Conservation (phyloP, 2,329 filamentous ascomycete species). For the Huntiella omanensis region DNA sequence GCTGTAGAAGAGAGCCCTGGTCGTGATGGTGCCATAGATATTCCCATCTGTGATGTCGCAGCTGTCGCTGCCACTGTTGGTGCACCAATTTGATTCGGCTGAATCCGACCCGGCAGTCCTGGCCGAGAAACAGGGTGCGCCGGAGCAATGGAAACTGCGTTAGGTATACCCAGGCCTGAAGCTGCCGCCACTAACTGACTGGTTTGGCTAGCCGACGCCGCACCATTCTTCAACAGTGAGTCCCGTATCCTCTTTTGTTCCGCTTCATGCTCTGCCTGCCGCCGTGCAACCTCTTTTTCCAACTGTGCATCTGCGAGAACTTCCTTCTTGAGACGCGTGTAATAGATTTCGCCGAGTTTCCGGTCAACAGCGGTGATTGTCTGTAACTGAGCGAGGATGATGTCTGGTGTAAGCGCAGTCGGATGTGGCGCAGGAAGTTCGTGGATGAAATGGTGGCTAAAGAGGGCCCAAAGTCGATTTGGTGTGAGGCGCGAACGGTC, state of each 20-base stretch:
- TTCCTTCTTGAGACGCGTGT: constrained; percentile 9
- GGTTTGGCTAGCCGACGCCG: background rate
- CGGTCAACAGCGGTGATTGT: constrained; percentile 9
- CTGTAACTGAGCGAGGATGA: constrained; percentile 7
- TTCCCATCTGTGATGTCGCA: too few species aligned
- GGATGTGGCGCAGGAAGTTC: constrained; percentile 28
- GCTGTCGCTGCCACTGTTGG: background rate
- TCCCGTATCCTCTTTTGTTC: constrained; percentile 9
- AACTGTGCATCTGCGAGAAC: constrained; percentile 8
- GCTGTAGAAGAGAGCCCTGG: background rate
- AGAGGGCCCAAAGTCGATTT: constrained; percentile 62
- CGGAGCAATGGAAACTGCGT: constrained; percentile 6
- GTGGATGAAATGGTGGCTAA: constrained; percentile 56
- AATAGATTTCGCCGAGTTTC: constrained; percentile 9
- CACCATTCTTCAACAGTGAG: constrained; percentile 3
- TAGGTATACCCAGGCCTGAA: constrained; percentile 4
- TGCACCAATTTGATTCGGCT: background rate
- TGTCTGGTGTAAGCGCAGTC: constrained; percentile 5
- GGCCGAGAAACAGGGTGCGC: background rate
- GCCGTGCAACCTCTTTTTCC: constrained; percentile 5
- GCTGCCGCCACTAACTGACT: constrained; percentile 7
- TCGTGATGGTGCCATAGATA: too few species aligned
- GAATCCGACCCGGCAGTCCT: background rate
- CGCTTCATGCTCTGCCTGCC: constrained; percentile 4
- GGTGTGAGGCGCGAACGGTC: constrained; percentile 57